phyloP scores from a whole-genome alignment of 2,329 filamentous ascomycete species.

The Aspergillus candidus region DNA sequence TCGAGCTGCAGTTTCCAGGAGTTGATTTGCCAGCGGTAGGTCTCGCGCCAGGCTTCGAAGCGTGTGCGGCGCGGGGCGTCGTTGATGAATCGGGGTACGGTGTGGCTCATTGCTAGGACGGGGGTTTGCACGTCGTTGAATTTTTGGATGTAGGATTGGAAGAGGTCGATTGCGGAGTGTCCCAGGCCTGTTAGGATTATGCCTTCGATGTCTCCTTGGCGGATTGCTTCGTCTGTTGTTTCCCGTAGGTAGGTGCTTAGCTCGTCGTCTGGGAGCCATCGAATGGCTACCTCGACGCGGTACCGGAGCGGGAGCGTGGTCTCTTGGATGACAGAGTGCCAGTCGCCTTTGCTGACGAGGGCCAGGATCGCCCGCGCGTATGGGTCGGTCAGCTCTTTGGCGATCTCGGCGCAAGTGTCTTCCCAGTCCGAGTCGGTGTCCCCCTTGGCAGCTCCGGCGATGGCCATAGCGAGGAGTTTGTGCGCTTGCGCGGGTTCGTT shows the following conservation, averaged over 20 bases:
- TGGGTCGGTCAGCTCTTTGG: constrained; percentile 55
- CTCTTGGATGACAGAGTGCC: constrained; percentile 54
- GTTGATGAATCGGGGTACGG: constrained; percentile 54
- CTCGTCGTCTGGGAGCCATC: constrained; percentile 43
- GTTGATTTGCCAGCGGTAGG: constrained; percentile 56
- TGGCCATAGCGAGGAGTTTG: constrained; percentile 50
- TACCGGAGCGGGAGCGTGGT: constrained; percentile 54
- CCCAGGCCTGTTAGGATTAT: constrained; percentile 57
- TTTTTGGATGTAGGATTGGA: constrained; percentile 55
- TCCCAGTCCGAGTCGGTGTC: constrained; percentile 53
- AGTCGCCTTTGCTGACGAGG: constrained; percentile 55
- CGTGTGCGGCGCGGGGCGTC: constrained; percentile 47
- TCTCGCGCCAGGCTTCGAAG: constrained; percentile 56
- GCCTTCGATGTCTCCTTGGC: constrained; percentile 55
- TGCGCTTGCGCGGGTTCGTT: constrained; percentile 51
- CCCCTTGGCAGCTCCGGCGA: constrained; percentile 41
- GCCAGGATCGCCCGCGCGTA: constrained; percentile 57
- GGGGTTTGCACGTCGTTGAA: constrained; percentile 59
- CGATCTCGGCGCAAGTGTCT: constrained; percentile 57
- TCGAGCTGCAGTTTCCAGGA: constrained; percentile 56
- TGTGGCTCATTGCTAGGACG: constrained; percentile 54
- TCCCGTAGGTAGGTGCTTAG: constrained; percentile 51
- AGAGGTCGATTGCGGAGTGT: constrained; percentile 53
- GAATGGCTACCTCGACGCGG: constrained; percentile 56
- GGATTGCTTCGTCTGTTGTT: constrained; percentile 46